Evolutionary conservation across 768 basidiomycete species (phyloP).

Genomic region (Macrolepiota fuliginosa): DNA sequence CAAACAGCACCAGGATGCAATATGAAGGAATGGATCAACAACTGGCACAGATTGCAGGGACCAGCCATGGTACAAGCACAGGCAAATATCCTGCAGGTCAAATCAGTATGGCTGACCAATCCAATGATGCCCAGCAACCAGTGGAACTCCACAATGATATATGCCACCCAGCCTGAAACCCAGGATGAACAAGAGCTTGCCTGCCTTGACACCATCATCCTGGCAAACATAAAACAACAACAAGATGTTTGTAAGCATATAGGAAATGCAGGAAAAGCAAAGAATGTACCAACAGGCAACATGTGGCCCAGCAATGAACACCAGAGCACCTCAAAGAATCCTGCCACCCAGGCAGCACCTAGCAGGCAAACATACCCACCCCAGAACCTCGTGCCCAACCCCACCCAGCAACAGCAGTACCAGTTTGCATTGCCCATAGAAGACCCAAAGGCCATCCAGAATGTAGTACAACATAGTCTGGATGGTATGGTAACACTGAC

Average conservation of each 20-base stretch:
- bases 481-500: conserved; percentile 10
- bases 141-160: background rate
- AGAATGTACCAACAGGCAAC: too few relatives aligned
- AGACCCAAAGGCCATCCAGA: background rate
- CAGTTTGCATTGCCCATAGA: background rate
- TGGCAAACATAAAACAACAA: too few relatives aligned
- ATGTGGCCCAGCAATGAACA: background rate
- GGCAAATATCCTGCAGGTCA: background rate
- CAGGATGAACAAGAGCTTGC: too few relatives aligned
- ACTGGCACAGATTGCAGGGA: background rate
- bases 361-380: background rate
- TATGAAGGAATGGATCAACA: background rate
- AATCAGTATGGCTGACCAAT: background rate
- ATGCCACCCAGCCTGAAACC: background rate
- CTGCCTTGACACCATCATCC: too few relatives aligned
- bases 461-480: conserved; percentile 1
- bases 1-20: background rate
- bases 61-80: background rate
- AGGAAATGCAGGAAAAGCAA: too few relatives aligned
- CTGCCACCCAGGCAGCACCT: background rate
- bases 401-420: background rate
- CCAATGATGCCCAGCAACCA: background rate
- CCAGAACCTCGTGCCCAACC: background rate
- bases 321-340: background rate
- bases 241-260: too few relatives aligned